phyloP scores from a whole-genome alignment of 2,329 filamentous ascomycete species.

The Cladosporium sp. region DNA sequence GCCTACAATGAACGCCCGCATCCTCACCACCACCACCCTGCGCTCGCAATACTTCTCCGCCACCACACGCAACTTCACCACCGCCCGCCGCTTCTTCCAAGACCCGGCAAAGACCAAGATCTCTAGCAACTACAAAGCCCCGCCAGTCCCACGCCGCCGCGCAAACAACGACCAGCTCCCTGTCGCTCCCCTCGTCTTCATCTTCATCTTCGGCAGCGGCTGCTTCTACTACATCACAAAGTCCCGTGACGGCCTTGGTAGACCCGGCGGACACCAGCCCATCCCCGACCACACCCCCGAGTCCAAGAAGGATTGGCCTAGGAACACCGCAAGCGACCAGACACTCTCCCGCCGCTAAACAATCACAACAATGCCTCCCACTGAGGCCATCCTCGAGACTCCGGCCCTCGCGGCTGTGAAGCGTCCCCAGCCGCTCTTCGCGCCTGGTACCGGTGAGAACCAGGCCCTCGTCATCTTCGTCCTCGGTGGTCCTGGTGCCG shows the following conservation, averaged over 20 bases:
- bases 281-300: constrained; percentile 33
- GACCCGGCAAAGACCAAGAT: constrained; percentile 18
- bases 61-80: constrained; percentile 12
- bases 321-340: constrained; percentile 22
- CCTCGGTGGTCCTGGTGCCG: constrained; percentile 90
- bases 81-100: constrained; percentile 7
- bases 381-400: constrained; percentile 27
- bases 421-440: constrained; percentile 70
- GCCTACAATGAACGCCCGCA: constrained; percentile 2
- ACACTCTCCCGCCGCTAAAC: constrained; percentile 19
- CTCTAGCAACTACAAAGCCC: constrained; percentile 17
- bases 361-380: constrained; percentile 33
- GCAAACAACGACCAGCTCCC: constrained; percentile 39
- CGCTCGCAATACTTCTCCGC: not conserved
- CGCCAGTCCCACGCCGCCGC: constrained; percentile 14
- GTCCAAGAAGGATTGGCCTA: constrained; percentile 33
- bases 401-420: constrained; percentile 48
- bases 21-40: constrained; percentile 7
- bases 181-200: constrained; percentile 48
- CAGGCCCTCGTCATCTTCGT: constrained; percentile 94
- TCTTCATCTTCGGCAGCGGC: constrained; percentile 48
- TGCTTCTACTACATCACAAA: constrained; percentile 51
- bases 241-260: constrained; percentile 42
- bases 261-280: constrained; percentile 25
- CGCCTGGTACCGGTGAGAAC: constrained; percentile 47